Percentiles rank a stretch among this genome's conserved stretches.
These are phyloP conservation scores for Datura wrightii DNA, from an alignment of 257 asterid species.

Conservation along the genomic window DNA sequence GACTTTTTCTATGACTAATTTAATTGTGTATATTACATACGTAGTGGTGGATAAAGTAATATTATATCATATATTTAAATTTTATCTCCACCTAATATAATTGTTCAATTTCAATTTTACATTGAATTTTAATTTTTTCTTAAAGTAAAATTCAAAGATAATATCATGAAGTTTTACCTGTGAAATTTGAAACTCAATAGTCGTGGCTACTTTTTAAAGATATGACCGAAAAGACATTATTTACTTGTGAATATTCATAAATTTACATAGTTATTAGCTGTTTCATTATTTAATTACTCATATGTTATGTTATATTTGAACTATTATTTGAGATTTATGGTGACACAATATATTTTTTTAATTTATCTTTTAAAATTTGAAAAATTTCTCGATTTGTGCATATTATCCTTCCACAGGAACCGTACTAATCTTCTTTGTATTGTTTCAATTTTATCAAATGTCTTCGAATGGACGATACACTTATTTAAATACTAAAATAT, in stretches of 20 bases:
- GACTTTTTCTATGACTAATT: no score
- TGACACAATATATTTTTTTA: no score
- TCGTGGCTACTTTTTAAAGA: neutral
- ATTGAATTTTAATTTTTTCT: neutral
- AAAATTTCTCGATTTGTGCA: no score
- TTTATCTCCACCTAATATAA: neutral
- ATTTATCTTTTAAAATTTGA: no score
- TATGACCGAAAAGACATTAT: neutral
- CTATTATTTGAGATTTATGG: neutral
- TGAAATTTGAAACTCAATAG: neutral
- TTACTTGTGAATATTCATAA: neutral
- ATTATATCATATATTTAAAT: neutral
- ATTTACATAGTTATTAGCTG: neutral
- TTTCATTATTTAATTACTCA: neutral
- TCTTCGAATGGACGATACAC: no score
- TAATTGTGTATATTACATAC: no score
- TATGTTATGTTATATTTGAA: neutral
- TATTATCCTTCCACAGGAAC: no score
- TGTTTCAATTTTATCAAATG: no score
- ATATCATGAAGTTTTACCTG: accelerated
- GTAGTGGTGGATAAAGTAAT: no score
- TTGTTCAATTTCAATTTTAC: neutral
- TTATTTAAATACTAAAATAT: neutral
- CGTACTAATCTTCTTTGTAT: no score
- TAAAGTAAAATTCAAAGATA: neutral